phyloP scores from a whole-genome alignment of 2,329 filamentous ascomycete species.

The Fusarium sp. region DNA sequence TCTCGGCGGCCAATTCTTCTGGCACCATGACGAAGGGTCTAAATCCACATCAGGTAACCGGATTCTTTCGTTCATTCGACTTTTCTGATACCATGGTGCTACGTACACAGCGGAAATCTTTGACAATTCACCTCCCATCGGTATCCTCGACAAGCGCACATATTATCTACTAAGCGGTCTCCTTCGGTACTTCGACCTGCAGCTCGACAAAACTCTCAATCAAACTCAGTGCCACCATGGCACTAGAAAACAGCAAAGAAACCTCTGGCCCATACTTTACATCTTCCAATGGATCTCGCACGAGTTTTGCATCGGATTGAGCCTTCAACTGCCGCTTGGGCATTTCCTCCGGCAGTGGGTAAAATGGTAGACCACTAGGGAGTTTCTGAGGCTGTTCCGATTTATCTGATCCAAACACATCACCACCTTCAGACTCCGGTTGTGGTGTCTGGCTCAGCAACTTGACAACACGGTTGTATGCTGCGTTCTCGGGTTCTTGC shows the following conservation, averaged over 20 bases:
- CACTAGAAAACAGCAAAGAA: constrained; percentile 5
- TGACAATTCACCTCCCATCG: not conserved
- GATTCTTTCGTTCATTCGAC: too few species aligned
- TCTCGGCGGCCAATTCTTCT: too few species aligned
- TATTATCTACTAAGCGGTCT: not conserved
- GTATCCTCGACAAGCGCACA: not conserved
- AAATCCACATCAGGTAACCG: too few species aligned
- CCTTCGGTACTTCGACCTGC: not conserved
- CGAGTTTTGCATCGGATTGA: not conserved
- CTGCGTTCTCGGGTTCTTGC: not conserved
- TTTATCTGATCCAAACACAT: not conserved
- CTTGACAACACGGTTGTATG: not conserved
- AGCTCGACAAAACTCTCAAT: constrained; percentile 15
- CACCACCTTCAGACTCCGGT: not conserved
- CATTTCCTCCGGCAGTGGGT: not conserved
- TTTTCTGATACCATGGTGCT: not conserved
- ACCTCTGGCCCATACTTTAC: not conserved
- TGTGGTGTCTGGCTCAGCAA: not conserved
- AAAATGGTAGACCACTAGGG: not conserved
- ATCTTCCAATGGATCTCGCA: constrained; percentile 1
- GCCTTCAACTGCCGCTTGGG: not conserved
- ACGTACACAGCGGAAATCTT: not conserved
- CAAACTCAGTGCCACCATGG: constrained; percentile 7
- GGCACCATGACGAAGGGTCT: too few species aligned
- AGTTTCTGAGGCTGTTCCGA: not conserved